phyloP scores from a whole-genome alignment of 495 filamentous ascomycete genomes.

The Neurospora sp. region DNA sequence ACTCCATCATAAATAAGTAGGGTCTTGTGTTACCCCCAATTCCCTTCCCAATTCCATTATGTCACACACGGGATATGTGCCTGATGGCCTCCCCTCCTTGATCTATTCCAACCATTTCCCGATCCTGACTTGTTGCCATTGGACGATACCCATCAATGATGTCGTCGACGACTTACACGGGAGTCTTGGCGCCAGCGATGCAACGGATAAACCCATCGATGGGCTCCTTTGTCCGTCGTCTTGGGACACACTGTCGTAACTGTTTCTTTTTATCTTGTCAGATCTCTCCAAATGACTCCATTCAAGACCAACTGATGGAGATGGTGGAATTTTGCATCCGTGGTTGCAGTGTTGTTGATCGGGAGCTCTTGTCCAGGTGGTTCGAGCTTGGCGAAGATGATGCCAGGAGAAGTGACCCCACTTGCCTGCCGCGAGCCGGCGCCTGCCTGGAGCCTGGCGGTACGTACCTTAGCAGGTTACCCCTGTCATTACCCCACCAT shows the following conservation, averaged over 20 bases:
- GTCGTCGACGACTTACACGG: background rate
- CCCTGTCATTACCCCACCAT: background rate
- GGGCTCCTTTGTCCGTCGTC: background rate
- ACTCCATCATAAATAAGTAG: background rate
- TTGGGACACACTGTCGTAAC: fast-evolving
- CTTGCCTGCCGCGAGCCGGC: background rate
- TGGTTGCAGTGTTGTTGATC: background rate
- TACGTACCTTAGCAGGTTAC: background rate
- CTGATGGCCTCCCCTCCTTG: background rate
- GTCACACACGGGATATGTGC: background rate
- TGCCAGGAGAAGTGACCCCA: background rate
- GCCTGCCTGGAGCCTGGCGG: background rate
- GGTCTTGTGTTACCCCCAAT: background rate
- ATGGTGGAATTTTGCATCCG: background rate
- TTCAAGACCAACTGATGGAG: background rate
- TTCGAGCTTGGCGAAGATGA: background rate
- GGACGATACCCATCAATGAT: background rate
- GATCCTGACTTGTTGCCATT: background rate
- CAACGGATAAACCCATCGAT: background rate
- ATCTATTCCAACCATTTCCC: background rate
- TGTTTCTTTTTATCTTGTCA: background rate
- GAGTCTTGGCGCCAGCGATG: background rate
- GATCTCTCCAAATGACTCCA: background rate
- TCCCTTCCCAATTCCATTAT: too few species aligned
- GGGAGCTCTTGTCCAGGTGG: background rate